phyloP scores from a whole-genome alignment of 2,329 filamentous ascomycete genomes.

The Onygenales sp. region DNA sequence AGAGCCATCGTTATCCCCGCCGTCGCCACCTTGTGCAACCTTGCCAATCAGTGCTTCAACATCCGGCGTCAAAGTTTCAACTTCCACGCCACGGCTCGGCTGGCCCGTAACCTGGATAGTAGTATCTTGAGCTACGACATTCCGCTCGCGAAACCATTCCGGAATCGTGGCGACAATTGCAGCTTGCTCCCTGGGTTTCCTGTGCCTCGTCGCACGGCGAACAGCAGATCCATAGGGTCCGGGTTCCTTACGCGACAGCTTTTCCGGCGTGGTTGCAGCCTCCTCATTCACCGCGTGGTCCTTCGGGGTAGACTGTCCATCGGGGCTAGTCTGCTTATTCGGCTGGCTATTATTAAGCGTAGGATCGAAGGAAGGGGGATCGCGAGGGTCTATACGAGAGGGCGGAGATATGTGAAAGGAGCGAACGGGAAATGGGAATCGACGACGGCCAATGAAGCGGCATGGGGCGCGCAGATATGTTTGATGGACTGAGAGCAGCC shows the following conservation, averaged over 20 bases:
- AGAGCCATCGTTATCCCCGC: constrained; percentile 14
- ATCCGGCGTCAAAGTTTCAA: constrained; percentile 15
- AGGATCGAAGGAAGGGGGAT: constrained; percentile 17
- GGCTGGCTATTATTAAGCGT: constrained; percentile 14
- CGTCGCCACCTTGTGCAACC: constrained; percentile 18
- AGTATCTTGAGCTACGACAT: constrained; percentile 19
- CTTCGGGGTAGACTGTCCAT: background rate
- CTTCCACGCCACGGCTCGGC: constrained; percentile 17
- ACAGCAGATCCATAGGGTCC: constrained; percentile 31
- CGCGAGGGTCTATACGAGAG: constrained; percentile 20
- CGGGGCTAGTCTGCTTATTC: constrained; percentile 2
- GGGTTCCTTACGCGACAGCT: constrained; percentile 15
- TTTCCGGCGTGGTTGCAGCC: constrained; percentile 8
- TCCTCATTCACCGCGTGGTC: constrained; percentile 1
- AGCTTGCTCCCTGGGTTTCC: constrained; percentile 15
- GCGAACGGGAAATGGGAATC: constrained; percentile 21
- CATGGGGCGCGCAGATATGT: constrained; percentile 20
- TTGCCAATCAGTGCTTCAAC: constrained; percentile 10
- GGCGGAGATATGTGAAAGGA: constrained; percentile 24
- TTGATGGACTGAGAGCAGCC: constrained; percentile 22
- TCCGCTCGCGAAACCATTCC: constrained; percentile 29
- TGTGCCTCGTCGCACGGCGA: constrained; percentile 29
- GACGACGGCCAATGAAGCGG: constrained; percentile 28
- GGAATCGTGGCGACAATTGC: constrained; percentile 21
- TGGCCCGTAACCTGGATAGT: constrained; percentile 9